These are phyloP conservation scores for Calycina herbarum DNA, from an alignment of 2,329 filamentous ascomycete species.

Conservation along the genomic window DNA sequence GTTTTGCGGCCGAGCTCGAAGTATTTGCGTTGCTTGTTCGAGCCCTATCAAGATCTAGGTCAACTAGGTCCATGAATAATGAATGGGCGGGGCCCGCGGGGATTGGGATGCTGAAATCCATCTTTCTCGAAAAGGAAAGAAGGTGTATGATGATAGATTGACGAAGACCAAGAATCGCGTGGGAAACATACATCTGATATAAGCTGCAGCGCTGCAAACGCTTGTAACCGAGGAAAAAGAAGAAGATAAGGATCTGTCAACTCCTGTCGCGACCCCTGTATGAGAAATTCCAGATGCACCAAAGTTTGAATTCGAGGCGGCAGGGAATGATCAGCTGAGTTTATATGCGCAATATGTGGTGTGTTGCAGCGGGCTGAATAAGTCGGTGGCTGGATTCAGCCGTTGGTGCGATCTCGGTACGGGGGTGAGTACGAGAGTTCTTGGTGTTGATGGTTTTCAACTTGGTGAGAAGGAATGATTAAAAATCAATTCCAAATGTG, in stretches of 20 bases:
- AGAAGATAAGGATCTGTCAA: not conserved
- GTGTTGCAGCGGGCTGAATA: conserved; percentile 3
- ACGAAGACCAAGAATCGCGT: not conserved
- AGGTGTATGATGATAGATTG: no score
- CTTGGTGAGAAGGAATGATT: not conserved
- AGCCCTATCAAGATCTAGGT: conserved; percentile 9
- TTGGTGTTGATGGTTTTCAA: not conserved
- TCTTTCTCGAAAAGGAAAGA: not conserved
- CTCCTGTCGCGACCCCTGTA: not conserved
- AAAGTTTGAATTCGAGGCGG: not conserved
- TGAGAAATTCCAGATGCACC: not conserved
- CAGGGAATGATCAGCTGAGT: not conserved
- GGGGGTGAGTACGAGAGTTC: no score
- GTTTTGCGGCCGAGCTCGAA: conserved; percentile 14
- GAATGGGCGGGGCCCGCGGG: not conserved
- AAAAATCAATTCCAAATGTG: not conserved
- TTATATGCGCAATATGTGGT: not conserved
- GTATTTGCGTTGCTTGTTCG: not conserved
- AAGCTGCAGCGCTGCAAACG: not conserved
- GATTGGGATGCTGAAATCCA: conserved; percentile 6
- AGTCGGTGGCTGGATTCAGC: not conserved
- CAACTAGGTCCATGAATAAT: conserved; percentile 10
- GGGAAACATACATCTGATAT: conserved; percentile 4
- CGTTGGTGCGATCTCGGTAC: not conserved
- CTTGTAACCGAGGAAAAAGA: not conserved